These are phyloP conservation scores for Leishmania major DNA, from an alignment of 208 protist genomes.

Conservation along the genomic window DNA sequence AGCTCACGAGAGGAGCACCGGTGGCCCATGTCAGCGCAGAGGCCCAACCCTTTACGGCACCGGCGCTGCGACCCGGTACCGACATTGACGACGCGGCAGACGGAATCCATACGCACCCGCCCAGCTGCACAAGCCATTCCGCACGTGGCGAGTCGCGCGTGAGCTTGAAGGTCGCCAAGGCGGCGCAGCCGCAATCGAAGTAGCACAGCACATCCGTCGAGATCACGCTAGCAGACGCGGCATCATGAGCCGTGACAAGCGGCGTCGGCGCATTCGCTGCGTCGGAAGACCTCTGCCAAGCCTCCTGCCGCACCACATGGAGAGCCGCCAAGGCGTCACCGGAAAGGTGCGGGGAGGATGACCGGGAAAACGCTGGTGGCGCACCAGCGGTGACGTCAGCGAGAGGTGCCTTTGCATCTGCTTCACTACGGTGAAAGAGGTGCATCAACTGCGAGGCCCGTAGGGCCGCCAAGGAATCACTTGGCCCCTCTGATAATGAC, in stretches of 20 bases:
- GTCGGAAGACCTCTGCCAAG: neutral
- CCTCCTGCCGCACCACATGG: slow-evolving; percentile 9
- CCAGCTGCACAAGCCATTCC: slow-evolving; percentile 1
- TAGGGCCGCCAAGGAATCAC: slow-evolving; percentile 1
- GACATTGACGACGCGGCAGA: neutral
- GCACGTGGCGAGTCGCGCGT: neutral
- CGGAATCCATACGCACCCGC: slow-evolving; percentile 5
- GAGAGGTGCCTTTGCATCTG: neutral
- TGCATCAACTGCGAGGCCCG: neutral
- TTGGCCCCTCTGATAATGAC: neutral
- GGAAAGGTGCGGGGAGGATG: neutral
- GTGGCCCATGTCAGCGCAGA: neutral
- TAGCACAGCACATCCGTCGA: slow-evolving; percentile 19
- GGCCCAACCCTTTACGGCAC: neutral
- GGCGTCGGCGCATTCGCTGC: neutral
- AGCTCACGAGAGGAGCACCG: slow-evolving; percentile 10
- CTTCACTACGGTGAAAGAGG: neutral
- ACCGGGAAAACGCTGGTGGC: neutral
- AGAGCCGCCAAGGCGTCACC: slow-evolving; percentile 3
- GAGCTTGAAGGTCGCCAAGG: slow-evolving; percentile 22
- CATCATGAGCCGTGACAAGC: neutral
- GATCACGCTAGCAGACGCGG: neutral
- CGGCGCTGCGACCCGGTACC: neutral
- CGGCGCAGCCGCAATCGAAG: slow-evolving; percentile 24
- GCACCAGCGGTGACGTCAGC: neutral